Conservation (phyloP, 441 rosid genomes). For the Aquilaria agallochum region DNA sequence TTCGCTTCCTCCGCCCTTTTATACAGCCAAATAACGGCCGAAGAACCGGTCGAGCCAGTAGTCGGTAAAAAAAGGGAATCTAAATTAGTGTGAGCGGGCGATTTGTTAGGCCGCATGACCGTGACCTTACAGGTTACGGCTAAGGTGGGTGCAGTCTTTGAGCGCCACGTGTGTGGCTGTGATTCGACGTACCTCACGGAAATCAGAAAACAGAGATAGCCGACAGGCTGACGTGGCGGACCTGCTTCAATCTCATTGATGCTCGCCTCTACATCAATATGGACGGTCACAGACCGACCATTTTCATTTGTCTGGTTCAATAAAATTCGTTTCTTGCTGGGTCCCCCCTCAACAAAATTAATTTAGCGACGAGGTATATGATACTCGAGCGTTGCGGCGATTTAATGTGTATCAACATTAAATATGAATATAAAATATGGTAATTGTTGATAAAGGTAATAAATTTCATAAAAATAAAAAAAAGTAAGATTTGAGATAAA, state of each 20-base stretch:
- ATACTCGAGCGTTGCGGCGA: no score
- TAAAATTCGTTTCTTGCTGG: no score
- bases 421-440: no score
- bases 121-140: constrained; percentile 22
- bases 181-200: constrained; percentile 8
- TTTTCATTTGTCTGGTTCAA: constrained; percentile 6
- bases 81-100: background rate
- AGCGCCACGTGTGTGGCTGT: constrained; percentile 23
- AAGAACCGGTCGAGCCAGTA: constrained; percentile 27
- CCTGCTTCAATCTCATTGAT: constrained; percentile 13
- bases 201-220: constrained; percentile 21
- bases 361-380: no score
- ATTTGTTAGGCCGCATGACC: constrained; percentile 18
- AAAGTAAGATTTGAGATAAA: no score
- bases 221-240: constrained; percentile 23
- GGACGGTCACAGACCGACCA: constrained; percentile 37
- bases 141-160: background rate
- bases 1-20: constrained; percentile 3
- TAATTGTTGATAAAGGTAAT: no score
- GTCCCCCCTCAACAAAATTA: no score
- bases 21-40: constrained; percentile 36
- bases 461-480: no score
- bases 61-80: constrained; percentile 16
- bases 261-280: constrained; percentile 6
- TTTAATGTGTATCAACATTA: no score